These are phyloP conservation scores for Sporisorium sorghi DNA, from an alignment of 1,284 basidiomycete species.

Conservation along the genomic window DNA sequence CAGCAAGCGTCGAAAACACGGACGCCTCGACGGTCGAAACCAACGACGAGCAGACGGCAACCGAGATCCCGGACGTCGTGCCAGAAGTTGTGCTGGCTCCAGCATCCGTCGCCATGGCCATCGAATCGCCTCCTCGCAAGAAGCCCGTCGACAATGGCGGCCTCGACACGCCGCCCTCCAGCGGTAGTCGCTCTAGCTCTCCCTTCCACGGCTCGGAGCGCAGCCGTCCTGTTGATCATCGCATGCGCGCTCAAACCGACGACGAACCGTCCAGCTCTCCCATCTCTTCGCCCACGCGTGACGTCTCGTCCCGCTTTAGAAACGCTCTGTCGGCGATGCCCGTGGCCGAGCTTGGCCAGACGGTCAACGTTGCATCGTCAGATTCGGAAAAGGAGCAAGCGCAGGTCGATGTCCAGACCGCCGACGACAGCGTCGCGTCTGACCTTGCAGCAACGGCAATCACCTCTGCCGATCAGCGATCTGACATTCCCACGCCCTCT, in stretches of 20 bases:
- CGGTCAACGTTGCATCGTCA: neutral
- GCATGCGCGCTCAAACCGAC: conserved; percentile 13
- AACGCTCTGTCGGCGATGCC: conserved; percentile 10
- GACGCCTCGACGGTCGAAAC: neutral
- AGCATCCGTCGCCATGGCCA: conserved; percentile 10
- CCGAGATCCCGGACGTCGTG: neutral
- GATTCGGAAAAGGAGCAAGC: neutral
- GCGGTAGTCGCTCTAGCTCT: conserved; percentile 47
- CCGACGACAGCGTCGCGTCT: neutral
- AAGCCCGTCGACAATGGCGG: conserved; percentile 35
- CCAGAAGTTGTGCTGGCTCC: conserved; percentile 8
- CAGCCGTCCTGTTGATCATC: conserved; percentile 16
- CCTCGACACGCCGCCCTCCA: conserved; percentile 52
- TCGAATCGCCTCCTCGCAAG: conserved; percentile 49
- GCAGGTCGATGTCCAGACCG: neutral
- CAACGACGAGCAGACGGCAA: neutral
- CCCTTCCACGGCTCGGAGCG: conserved; percentile 36
- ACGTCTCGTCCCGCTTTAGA: conserved; percentile 32
- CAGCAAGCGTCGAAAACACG: neutral
- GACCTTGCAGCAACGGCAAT: conserved; percentile 6
- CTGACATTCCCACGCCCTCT: neutral
- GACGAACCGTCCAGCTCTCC: conserved; percentile 54
- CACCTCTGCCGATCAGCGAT: neutral
- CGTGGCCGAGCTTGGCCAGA: conserved; percentile 19
- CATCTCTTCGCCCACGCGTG: conserved; percentile 48